Base-by-base conservation (phyloP, 2,329 filamentous ascomycete genomes). In the Scedosporium dehoogii region DNA sequence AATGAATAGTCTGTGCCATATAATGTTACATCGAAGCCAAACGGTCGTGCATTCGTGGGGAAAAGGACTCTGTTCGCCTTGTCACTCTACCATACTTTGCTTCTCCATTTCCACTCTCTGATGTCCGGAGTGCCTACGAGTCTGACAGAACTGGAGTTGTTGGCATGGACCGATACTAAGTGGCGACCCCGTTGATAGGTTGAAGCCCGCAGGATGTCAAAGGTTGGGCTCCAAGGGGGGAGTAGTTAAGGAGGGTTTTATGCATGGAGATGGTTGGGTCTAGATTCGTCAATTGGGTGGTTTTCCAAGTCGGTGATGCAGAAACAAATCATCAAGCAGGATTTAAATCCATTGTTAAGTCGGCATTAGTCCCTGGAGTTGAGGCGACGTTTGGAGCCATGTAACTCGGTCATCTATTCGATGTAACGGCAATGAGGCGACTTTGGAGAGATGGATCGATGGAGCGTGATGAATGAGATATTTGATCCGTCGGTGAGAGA, bases 251-350 rank as follows among this genome's bases (percentile, higher is more conserved):
- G 29, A 21, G 16, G 44, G 42, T 23, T 29, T 29, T 29, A 29
- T 41, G 59, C 48, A 56, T 41, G 14, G 29, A 12, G 48, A n/a
- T n/a, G 59, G 48, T 25, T 23, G 3, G 18, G 14, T 27, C 27
- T 6, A 23, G 46, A 56, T 56, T 44, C 27, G 46, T 25, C 48
- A 55, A 61, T 61, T 59, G 57, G 29, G 38, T 12, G 38, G 18
- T 16, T 33, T 18, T 6, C 25, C 1, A 41, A 16, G 23, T 29
- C 46, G n/a, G 12, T 27, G 6, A 55, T 61, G 46, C 59, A 61
- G 59, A 61, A 61, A 60, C 29, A 61, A 55, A 61, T 61, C 59
- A 55, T 48, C 59, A 56, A 51, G 59, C 59, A 55, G 59, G 25
- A 23, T 21, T 27, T 38, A 41, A 27, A 51, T 6, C 23, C 25